Base-by-base conservation (phyloP, 1,139 yeast genomes). In the Geotrichum histeridarum region DNA sequence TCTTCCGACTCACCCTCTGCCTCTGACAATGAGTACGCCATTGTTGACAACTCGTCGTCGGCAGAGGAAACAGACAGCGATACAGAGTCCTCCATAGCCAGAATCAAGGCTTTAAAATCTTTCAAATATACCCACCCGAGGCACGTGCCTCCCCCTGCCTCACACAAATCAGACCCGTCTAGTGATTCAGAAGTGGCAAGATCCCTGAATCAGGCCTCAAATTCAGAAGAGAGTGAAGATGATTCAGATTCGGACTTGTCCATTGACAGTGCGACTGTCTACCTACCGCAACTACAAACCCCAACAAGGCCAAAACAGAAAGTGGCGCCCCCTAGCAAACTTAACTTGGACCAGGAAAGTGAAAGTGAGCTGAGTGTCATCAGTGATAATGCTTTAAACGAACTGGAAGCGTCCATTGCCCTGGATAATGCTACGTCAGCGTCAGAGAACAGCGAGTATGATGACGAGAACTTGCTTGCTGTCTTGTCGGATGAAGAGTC, bases 401-500 rank as follows among this genome's bases (percentile, higher is more conserved):
- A 53, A 6, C 44, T 54, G 27, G 54, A 54, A 42, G 53, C 50
- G 7, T 49, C 55, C 9, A 45, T 38, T 35, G 8, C 42, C 36
- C 42, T 15, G 55, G 48, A 15, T 54, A 50, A 44, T 48, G 48
- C 3, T 33, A 12, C 14, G 59, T 60, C 31, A 60, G 55, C 59
- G 3, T 57, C 56, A 2, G 63, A 61, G 3, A n/a, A n/a, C n/a
- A 63, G 60, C 41, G 65, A 63, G 12, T 67, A 62, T 50, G 67
- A 63, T 44, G 60, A 57, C 41, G 61, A 63, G n/a, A 57, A 53
- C 30, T 57, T 63, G 47, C 48, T 64, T 54, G 62, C 61, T 6
- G 52, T 62, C 33, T 51, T 64, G 41, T 9, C 31, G 7, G 42
- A 41, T n/a, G 12, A 6, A 5, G 44, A 41, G 12, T 27, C 32